Percentiles rank a stretch among this genome's conserved stretches.
phyloP scores from a whole-genome alignment of 768 basidiomycete species.

The Auricularia heimuer region DNA sequence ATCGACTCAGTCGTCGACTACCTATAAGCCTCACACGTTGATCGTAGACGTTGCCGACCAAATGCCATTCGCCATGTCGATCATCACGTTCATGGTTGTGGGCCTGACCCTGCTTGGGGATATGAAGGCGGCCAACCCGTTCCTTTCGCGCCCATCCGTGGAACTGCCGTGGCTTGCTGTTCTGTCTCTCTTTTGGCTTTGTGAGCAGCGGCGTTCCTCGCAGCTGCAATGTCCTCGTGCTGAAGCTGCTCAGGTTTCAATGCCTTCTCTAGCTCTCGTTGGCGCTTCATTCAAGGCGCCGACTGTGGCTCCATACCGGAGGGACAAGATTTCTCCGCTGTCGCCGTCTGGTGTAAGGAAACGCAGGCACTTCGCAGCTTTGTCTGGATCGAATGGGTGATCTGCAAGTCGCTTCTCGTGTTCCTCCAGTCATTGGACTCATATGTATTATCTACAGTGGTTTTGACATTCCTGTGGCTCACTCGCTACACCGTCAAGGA shows the following conservation, averaged over 20 bases:
- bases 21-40: slow-evolving; percentile 5
- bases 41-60: slow-evolving; percentile 45
- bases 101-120: slow-evolving; percentile 33
- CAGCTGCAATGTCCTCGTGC: neutral
- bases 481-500: slow-evolving; percentile 37
- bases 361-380: slow-evolving; percentile 46
- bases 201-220: slow-evolving; percentile 22
- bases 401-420: slow-evolving; percentile 29
- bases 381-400: slow-evolving; percentile 49
- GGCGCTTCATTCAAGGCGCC: slow-evolving; percentile 35
- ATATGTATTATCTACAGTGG: slow-evolving; percentile 24
- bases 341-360: slow-evolving; percentile 40
- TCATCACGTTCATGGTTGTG: slow-evolving; percentile 37
- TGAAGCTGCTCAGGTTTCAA: slow-evolving; percentile 35
- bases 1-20: neutral
- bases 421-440: neutral
- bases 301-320: slow-evolving; percentile 39
- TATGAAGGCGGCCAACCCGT: slow-evolving; percentile 30
- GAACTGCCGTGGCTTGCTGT: slow-evolving; percentile 37
- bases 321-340: slow-evolving; percentile 20
- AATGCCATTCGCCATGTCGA: slow-evolving; percentile 51
- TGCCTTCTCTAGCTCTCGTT: slow-evolving; percentile 50
- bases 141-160: slow-evolving; percentile 37
- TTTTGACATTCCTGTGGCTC: slow-evolving; percentile 31
- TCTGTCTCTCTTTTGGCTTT: slow-evolving; percentile 44